These are phyloP conservation scores for Takashimella koratensis DNA, from an alignment of 1,284 basidiomycete genomes.

Conservation along the genomic window DNA sequence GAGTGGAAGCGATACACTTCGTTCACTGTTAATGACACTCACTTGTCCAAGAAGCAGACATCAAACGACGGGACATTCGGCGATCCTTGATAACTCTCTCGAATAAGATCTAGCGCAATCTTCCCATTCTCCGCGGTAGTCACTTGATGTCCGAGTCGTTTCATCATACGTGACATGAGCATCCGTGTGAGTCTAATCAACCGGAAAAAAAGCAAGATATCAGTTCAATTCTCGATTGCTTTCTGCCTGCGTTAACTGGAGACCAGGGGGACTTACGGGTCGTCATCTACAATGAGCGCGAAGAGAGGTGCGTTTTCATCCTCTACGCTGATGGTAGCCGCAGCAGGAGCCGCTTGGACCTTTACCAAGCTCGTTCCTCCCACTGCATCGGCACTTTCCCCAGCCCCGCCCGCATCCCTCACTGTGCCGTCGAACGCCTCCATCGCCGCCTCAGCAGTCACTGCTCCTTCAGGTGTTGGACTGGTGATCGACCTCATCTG, in stretches of 20 bases:
- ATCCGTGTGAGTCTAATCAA: slow-evolving; percentile 62
- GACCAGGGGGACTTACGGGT: slow-evolving; percentile 42
- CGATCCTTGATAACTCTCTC: slow-evolving; percentile 21
- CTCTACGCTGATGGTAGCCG: no score
- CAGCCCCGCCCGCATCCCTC: neutral
- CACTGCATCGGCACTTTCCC: no score
- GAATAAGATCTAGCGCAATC: slow-evolving; percentile 69
- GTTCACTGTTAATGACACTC: slow-evolving; percentile 8
- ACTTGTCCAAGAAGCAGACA: slow-evolving; percentile 76
- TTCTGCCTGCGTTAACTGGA: no score
- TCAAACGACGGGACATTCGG: slow-evolving; percentile 54
- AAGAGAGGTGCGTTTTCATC: slow-evolving; percentile 17
- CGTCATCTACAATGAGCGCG: slow-evolving; percentile 50
- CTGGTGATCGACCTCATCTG: no score
- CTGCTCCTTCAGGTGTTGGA: no score
- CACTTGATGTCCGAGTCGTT: slow-evolving; percentile 71
- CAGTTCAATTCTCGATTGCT: no score
- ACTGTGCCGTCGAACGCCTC: neutral
- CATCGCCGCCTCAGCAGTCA: neutral
- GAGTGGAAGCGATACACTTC: neutral
- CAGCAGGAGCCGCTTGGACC: no score
- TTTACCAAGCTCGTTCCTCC: no score
- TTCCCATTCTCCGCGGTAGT: slow-evolving; percentile 82
- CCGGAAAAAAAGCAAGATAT: no score
- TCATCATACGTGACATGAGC: slow-evolving; percentile 76